Evolutionary conservation across 148 eudicot species (phyloP), one percentile per base, ranked within the genome.

Genomic region (Rhododendron williamsianum): DNA sequence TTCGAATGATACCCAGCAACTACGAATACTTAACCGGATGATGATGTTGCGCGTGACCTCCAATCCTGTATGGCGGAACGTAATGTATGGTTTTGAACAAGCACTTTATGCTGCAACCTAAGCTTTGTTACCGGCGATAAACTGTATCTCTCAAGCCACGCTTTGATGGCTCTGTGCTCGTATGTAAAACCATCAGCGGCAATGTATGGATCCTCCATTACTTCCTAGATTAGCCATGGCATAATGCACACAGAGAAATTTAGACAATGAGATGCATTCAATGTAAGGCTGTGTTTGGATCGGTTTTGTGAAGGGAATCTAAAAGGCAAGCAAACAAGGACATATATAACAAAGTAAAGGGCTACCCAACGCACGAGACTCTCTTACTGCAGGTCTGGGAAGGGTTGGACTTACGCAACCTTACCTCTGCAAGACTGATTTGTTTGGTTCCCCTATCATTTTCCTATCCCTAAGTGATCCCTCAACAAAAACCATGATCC

Each of bases 131-230:
- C 93, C 2, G 97, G 98, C 1, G 98, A 95, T 78, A 87, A 82
- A 58, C 89, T 85, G 30, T 93, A 91, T 35, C 85, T 93, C 86
- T 91, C 92, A 9, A 96, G 90, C 98, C 98, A 96, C 78, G 89
- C 89, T 78, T 90, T 91, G 86, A 96, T 96, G 33, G 98, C 98
- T 85, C 91, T 91, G n/a, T 90, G 92, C 88, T 96, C 99, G 46
- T 96, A 96, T 13, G 98, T 91, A 82, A 89, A 96, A 71, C 99
- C 98, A 89, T 96, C 99, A 27, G 95, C 92, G 43, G 99, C 99
- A 52, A 96, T 89, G 54, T 93, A 87, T 30, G 99, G 99, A 87
- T 95, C 96, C 27, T 91, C 91, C 99, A 96, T 96, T 23, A 94
- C 84, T 82, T 93, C 98, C 99, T 96, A 88, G 84, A 88, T 27